Evolutionary conservation across 1,284 basidiomycete species (phyloP).

Genomic region (Ganoderma leucocontextum): DNA sequence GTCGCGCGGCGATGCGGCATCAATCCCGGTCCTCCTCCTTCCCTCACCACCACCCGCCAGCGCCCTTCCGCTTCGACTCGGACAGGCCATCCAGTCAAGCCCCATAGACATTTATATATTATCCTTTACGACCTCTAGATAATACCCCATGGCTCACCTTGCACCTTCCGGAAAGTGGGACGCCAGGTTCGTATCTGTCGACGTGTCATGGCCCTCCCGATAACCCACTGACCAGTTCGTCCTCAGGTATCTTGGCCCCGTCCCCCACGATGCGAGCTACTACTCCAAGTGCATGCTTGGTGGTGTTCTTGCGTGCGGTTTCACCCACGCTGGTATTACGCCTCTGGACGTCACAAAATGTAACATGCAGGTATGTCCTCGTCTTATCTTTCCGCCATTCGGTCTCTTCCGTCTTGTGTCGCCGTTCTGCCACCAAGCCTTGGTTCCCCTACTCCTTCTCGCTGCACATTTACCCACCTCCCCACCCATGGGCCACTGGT

Average conservation of each 20-base stretch:
- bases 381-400: slow-evolving; percentile 31
- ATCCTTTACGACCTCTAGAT: slow-evolving; percentile 37
- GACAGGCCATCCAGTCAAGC: slow-evolving; percentile 45
- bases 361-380: slow-evolving; percentile 89
- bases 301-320: slow-evolving; percentile 91
- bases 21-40: slow-evolving; percentile 13
- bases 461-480: accelerated
- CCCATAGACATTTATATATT: slow-evolving; percentile 31
- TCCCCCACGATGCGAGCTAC: slow-evolving; percentile 77
- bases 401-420: not conserved
- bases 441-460: not conserved
- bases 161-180: slow-evolving; percentile 70
- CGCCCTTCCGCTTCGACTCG: slow-evolving; percentile 34
- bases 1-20: slow-evolving; percentile 12
- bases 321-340: slow-evolving; percentile 94
- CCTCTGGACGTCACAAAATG: slow-evolving; percentile 97
- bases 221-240: slow-evolving; percentile 18
- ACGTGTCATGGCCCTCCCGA: slow-evolving; percentile 21
- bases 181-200: slow-evolving; percentile 57
- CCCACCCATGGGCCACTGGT: not conserved
- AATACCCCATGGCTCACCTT: slow-evolving; percentile 46
- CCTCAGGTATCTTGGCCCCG: slow-evolving; percentile 69
- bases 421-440: not conserved
- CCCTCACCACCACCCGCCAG: slow-evolving; percentile 5
- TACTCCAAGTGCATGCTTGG: slow-evolving; percentile 88